Evolutionary conservation across 805 yeast species (phyloP).

Genomic region (Pichia membranifaciens): DNA sequence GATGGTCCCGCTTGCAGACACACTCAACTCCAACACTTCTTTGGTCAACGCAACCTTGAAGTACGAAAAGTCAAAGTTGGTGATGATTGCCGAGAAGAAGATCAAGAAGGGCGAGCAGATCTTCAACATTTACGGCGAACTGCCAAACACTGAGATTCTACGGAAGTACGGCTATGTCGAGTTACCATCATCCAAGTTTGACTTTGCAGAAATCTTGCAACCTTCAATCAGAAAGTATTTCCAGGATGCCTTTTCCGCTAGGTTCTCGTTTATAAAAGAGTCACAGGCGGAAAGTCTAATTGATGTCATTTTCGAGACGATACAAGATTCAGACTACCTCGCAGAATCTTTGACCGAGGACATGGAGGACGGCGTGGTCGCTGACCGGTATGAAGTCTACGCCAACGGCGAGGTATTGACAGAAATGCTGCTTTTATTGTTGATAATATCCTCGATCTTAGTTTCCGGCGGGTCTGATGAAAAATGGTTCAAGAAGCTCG

Average conservation of each 20-base stretch:
- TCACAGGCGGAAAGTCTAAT: constrained; percentile 20
- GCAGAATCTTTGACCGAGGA: constrained; percentile 27
- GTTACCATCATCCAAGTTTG: constrained; percentile 59
- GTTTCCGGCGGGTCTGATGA: constrained; percentile 27
- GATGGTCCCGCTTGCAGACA: constrained; percentile 92
- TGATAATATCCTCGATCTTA: constrained; percentile 40
- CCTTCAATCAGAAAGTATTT: constrained; percentile 36
- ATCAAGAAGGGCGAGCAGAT: constrained; percentile 68
- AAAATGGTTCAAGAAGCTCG: constrained; percentile 29
- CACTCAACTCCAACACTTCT: constrained; percentile 78
- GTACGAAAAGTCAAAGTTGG: constrained; percentile 43
- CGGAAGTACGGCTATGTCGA: constrained; percentile 92
- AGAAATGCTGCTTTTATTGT: constrained; percentile 52
- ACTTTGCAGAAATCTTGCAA: constrained; percentile 71
- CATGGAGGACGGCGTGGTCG: constrained; percentile 32
- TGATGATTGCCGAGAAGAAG: constrained; percentile 63
- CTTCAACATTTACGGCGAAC: constrained; percentile 84
- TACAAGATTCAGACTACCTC: constrained; percentile 32
- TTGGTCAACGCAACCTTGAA: constrained; percentile 68
- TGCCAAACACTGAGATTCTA: constrained; percentile 84
- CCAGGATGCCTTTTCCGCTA: constrained; percentile 20
- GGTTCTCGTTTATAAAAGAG: constrained; percentile 17
- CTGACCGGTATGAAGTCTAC: constrained; percentile 61
- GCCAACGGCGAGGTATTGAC: constrained; percentile 49
- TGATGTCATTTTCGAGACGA: constrained; percentile 33